These are phyloP conservation scores for Pichia norvegensis DNA, from an alignment of 1,139 yeast species.

Conservation along the genomic window DNA sequence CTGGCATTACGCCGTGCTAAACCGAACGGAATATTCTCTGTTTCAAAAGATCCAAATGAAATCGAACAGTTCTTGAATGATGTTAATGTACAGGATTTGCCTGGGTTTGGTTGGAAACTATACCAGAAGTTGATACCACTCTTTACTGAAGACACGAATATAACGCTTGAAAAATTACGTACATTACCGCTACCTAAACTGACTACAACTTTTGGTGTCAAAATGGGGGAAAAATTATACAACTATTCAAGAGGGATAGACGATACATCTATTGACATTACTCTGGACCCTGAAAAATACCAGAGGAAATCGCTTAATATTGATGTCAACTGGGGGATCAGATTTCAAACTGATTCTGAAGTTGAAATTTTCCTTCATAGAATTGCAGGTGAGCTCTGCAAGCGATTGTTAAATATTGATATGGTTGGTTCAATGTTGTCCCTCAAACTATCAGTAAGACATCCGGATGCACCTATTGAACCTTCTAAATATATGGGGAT, in stretches of 20 bases:
- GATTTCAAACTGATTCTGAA: slow-evolving; percentile 56
- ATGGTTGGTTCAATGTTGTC: slow-evolving; percentile 52
- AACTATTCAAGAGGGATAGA: slow-evolving; percentile 65
- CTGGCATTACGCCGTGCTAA: slow-evolving; percentile 70
- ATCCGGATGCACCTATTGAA: slow-evolving; percentile 57
- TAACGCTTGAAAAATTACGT: slow-evolving; percentile 34
- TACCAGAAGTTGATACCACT: slow-evolving; percentile 34
- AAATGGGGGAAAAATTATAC: slow-evolving; percentile 58
- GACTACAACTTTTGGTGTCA: slow-evolving; percentile 49
- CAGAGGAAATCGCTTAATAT: slow-evolving; percentile 73
- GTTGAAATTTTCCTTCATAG: slow-evolving; percentile 55
- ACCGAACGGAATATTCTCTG: slow-evolving; percentile 55
- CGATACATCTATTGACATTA: slow-evolving; percentile 43
- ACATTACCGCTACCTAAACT: slow-evolving; percentile 33
- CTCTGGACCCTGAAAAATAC: slow-evolving; percentile 38
- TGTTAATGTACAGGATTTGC: slow-evolving; percentile 53
- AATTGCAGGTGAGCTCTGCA: slow-evolving; percentile 52
- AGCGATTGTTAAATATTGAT: slow-evolving; percentile 41
- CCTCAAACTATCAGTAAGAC: slow-evolving; percentile 57
- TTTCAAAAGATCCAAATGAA: slow-evolving; percentile 24
- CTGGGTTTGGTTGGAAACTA: slow-evolving; percentile 72
- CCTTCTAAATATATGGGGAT: slow-evolving; percentile 79
- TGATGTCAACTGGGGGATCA: slow-evolving; percentile 86
- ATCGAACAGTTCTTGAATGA: slow-evolving; percentile 32
- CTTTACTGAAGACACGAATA: slow-evolving; percentile 15